phyloP scores from a whole-genome alignment of 257 asterid genomes.

The Henckelia pumila region DNA sequence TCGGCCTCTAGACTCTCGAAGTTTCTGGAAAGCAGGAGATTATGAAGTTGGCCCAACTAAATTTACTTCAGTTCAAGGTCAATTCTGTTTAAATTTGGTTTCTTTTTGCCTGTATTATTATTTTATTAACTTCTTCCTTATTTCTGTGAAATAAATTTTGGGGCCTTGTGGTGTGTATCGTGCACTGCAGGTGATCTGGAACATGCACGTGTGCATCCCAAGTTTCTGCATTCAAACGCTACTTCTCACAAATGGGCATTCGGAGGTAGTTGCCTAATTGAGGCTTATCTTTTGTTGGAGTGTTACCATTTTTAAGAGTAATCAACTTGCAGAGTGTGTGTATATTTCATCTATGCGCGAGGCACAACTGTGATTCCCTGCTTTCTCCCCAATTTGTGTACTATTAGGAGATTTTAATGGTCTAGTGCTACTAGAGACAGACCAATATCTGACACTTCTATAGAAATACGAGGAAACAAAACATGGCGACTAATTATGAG shows the following conservation, averaged over 20 bases:
- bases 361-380: not conserved
- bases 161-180: slow-evolving; percentile 15
- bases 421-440: not conserved
- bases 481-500: not conserved
- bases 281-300: not conserved
- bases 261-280: slow-evolving; percentile 52
- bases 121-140: not conserved
- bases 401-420: not conserved
- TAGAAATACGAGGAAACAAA: slow-evolving; percentile 9
- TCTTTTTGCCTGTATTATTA: not conserved
- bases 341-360: not conserved
- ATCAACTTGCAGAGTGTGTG: not conserved
- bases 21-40: slow-evolving; percentile 96
- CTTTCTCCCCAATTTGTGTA: slow-evolving; percentile 10
- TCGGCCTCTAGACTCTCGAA: slow-evolving; percentile 52
- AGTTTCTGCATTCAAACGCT: slow-evolving; percentile 91
- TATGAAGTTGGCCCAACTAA: slow-evolving; percentile 48
- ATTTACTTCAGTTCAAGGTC: slow-evolving; percentile 42
- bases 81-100: not conserved
- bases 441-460: not conserved
- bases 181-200: slow-evolving; percentile 66
- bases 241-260: slow-evolving; percentile 97
- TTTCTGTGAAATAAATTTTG: not conserved
- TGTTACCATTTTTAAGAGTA: not conserved
- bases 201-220: slow-evolving; percentile 95